Evolutionary conservation across 139 green algal genomes (phyloP).

Genomic region (Chlamydomonas schloesseri): DNA sequence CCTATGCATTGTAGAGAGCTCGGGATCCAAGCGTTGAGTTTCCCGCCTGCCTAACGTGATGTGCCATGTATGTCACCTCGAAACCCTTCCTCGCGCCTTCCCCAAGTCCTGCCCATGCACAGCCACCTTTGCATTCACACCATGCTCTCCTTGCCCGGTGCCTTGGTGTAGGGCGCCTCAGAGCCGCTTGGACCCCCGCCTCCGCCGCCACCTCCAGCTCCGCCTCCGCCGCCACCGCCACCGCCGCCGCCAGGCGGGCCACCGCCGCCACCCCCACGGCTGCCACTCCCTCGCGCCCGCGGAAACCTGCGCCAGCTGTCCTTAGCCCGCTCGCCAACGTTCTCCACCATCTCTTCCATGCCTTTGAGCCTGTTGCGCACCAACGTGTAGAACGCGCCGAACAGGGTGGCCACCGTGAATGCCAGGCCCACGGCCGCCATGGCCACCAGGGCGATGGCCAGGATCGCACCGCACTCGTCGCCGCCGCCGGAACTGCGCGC

Average conservation of each 20-base stretch:
- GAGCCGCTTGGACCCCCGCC: background rate
- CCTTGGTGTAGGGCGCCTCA: background rate
- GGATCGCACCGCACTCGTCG: background rate
- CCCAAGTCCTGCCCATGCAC: too few species aligned
- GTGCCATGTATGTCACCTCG: too few species aligned
- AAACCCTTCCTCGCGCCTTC: too few species aligned
- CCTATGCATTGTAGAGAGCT: too few species aligned
- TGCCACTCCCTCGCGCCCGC: too few species aligned
- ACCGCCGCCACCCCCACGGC: background rate
- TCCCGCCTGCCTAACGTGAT: too few species aligned
- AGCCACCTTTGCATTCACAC: background rate
- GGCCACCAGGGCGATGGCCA: background rate
- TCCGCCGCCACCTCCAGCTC: background rate
- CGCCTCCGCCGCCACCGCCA: background rate
- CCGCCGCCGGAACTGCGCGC: too few species aligned
- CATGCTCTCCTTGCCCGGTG: constrained; percentile 16
- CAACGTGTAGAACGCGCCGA: background rate
- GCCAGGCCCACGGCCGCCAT: background rate
- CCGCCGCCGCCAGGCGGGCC: background rate
- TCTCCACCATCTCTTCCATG: constrained; percentile 28
- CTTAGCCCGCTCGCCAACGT: background rate
- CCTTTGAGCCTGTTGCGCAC: background rate
- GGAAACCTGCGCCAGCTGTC: too few species aligned
- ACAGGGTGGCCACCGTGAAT: background rate
- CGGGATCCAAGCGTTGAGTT: too few species aligned